Evolutionary conservation across 2,329 filamentous ascomycete genomes (phyloP), one percentile per base, ranked within the genome.

Genomic region (Epichloe sylvatica): DNA sequence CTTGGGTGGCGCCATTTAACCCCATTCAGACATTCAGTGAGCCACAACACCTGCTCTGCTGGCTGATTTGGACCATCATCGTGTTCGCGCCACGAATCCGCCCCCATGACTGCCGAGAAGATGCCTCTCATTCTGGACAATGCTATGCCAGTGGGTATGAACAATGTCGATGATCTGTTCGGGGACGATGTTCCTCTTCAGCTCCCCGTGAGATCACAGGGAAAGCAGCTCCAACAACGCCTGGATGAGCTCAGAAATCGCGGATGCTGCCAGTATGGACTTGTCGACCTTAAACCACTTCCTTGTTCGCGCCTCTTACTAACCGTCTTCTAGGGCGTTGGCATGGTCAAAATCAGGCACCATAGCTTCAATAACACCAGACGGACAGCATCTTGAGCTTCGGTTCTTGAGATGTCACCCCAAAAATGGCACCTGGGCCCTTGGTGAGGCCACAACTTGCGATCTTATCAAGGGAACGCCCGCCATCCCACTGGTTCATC

Each of bases 301-400:
- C 8, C 17, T 19, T 35, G 15, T 33, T 9, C 12, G 34, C 9
- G 43, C 5, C 33, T 21, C 8, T 33, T 19, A 23, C 50, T 52
- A 51, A 49, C 36, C 6, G 5, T 44, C 45, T 43, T 45, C 42
- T 57, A 94, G 89, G 62, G 80, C 80, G 55, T 77, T 96, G 49
- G 81, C 85, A 33, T 97, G 91, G 90, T 95, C 91, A 11, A 89
- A 83, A 59, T 78, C 81, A 53, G 91, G 91, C 41, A 88, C 83
- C 52, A 86, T 97, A 56, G 90, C 90, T 30, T 84, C 83, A 49
- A 84, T 97, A 56, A 78, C 82, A 19, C 69, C 78, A 15, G 84
- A 90, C 65, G 84, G 86, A 30, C 75, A 76, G 45, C 75, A 73
- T 13, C 70, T 96, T 47, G 80, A 85, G 60, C 73, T 94, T 43